phyloP scores from a whole-genome alignment of 164 flowering plant species.

The Umbilicus rupestris region DNA sequence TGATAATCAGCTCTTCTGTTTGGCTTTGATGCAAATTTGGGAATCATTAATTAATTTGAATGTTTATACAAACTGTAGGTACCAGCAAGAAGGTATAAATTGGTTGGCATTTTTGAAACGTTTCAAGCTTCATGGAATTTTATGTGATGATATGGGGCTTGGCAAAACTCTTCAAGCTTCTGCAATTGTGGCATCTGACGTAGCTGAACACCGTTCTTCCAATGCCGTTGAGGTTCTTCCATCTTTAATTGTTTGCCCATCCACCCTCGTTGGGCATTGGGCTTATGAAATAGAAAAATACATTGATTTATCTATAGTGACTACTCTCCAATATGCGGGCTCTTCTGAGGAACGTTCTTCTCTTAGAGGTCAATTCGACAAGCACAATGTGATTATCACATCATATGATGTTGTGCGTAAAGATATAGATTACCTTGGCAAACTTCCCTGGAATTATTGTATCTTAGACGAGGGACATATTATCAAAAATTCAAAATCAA shows the following conservation, averaged over 20 bases:
- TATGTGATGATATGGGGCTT: slow-evolving; percentile 99
- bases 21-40: background rate
- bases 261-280: slow-evolving; percentile 99
- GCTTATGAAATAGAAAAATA: slow-evolving; percentile 95
- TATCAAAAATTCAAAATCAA: slow-evolving; percentile 85
- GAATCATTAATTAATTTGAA: background rate
- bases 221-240: slow-evolving; percentile 33
- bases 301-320: slow-evolving; percentile 59
- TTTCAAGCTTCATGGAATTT: slow-evolving; percentile 94
- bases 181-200: slow-evolving; percentile 97
- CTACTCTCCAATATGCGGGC: slow-evolving; percentile 86
- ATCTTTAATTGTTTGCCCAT: slow-evolving; percentile 82
- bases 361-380: slow-evolving; percentile 47
- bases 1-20: slow-evolving; percentile 16
- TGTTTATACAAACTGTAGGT: slow-evolving; percentile 35
- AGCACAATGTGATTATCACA: slow-evolving; percentile 75
- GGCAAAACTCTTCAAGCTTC: slow-evolving; percentile 99
- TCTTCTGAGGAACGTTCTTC: slow-evolving; percentile 74
- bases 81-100: slow-evolving; percentile 98
- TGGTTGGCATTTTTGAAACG: slow-evolving; percentile 92
- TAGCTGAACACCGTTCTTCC: slow-evolving; percentile 52
- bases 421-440: slow-evolving; percentile 70
- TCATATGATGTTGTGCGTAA: slow-evolving; percentile 97
- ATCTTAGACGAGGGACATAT: slow-evolving; percentile 97
- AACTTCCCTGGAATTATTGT: slow-evolving; percentile 81